Base-by-base conservation (phyloP, 164 flowering plant genomes). In the Amborella trichopoda region DNA sequence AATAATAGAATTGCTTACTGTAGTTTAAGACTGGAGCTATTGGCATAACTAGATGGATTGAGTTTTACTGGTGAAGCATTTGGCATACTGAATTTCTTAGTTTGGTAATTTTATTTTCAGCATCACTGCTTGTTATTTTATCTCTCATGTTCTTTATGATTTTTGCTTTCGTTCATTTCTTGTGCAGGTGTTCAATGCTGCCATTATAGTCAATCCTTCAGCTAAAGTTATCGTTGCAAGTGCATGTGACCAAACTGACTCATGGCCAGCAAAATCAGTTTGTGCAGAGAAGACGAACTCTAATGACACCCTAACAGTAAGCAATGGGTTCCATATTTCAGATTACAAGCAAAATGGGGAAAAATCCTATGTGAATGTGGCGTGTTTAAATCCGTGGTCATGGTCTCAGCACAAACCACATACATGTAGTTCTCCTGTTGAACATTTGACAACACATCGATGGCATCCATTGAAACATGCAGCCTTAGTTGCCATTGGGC, bases 401-500 rank as follows among this genome's bases (percentile, higher is more conserved):
- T 86, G 98, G 98, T 36, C 59, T 30, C 53, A 64, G 53, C 59
- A 61, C 19, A 60, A 28, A 27, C 17, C 16, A 23, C 11, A 40
- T 37, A 19, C 45, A n/a, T 23, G 32, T 28, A 30, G 40, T 40
- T 39, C 28, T 26, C 12, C 10, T 4, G 19, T 16, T 10, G 41
- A 39, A 20, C 23, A 17, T 5, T 41, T 46, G 18, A 54, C 46
- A 27, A 55, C 68, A 45, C 52, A 49, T 67, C 52, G 39, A 46
- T 83, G 84, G 88, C 84, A 90, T 58, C 98, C 98, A 48, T 64
- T 90, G 53, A 47, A 72, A 30, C 98, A 86, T 72, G 94, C 96
- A 53, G 87, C 89, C 34, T 53, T 86, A 49, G 83, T 75, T 52
- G 96, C 96, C 23, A 78, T 90, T 59, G 89, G 83, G 54, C 32